Evolutionary conservation across 306 rosid genomes (phyloP).

Genomic region (Cucurbita maxima): DNA sequence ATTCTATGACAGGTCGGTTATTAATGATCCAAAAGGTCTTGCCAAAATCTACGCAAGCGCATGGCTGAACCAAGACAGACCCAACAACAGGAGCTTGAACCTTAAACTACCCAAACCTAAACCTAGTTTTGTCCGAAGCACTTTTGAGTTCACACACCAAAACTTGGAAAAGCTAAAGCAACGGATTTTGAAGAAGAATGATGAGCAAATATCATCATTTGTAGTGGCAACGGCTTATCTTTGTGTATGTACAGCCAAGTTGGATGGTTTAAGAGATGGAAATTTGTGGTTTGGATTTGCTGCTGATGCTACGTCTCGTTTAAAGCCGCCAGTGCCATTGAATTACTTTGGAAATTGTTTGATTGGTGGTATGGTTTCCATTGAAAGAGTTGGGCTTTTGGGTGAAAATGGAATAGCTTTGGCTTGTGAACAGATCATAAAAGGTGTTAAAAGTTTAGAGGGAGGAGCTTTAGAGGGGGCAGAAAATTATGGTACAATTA

Average conservation of each 20-base stretch:
- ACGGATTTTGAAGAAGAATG: background rate
- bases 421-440: constrained; percentile 11
- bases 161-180: background rate
- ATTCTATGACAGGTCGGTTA: constrained; percentile 17
- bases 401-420: constrained; percentile 14
- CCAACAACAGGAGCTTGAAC: constrained; percentile 30
- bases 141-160: background rate
- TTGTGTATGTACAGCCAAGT: background rate
- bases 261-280: background rate
- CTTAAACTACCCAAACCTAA: background rate
- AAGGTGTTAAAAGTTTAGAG: constrained; percentile 5
- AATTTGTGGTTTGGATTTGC: background rate
- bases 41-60: constrained; percentile 7
- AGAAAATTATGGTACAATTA: background rate
- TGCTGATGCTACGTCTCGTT: background rate
- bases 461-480: constrained; percentile 2
- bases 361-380: background rate
- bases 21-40: constrained; percentile 20
- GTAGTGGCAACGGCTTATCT: background rate
- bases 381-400: background rate
- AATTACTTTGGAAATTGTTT: background rate
- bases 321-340: background rate
- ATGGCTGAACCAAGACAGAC: constrained; percentile 25
- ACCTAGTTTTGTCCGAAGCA: background rate
- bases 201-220: background rate